phyloP scores from a whole-genome alignment of 2,329 filamentous ascomycete species.

The Aspergillus quadrilineatus region DNA sequence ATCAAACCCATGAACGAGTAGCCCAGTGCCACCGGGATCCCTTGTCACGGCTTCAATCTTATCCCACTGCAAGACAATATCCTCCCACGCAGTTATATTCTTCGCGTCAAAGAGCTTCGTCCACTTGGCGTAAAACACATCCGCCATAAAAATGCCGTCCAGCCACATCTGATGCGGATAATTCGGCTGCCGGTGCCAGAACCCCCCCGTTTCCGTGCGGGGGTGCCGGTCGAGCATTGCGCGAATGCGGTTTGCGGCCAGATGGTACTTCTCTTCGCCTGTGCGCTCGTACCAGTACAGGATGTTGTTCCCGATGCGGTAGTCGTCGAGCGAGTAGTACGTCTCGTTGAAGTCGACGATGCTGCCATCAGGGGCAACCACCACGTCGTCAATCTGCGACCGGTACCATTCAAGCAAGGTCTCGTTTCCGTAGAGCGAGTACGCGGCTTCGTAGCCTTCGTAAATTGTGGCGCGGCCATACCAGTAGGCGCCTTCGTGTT shows the following conservation, averaged over 20 bases:
- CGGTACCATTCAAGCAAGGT: background rate
- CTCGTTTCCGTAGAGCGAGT: background rate
- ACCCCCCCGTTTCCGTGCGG: background rate
- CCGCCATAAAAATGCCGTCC: conserved; percentile 5
- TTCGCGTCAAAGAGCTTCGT: background rate
- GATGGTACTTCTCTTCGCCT: background rate
- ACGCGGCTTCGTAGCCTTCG: conserved; percentile 2
- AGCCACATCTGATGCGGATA: conserved; percentile 3
- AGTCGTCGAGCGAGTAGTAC: conserved; percentile 7
- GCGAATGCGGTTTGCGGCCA: background rate
- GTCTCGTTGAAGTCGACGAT: conserved; percentile 6
- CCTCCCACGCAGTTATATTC: background rate
- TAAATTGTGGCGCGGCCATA: conserved; percentile 2
- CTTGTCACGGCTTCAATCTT: background rate
- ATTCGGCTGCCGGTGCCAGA: background rate
- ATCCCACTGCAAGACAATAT: conserved; percentile 4
- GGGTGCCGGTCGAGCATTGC: conserved; percentile 3
- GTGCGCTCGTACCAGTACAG: conserved; percentile 7
- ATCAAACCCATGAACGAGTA: conserved; percentile 1
- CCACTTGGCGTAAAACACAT: conserved; percentile 1
- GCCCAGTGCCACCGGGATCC: background rate
- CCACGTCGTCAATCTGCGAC: background rate
- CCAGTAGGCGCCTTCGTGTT: conserved; percentile 2
- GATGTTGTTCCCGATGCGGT: conserved; percentile 1
- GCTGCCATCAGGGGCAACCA: background rate